Base-by-base conservation (phyloP, 306 rosid species). In the Hippophae rhamnoides region DNA sequence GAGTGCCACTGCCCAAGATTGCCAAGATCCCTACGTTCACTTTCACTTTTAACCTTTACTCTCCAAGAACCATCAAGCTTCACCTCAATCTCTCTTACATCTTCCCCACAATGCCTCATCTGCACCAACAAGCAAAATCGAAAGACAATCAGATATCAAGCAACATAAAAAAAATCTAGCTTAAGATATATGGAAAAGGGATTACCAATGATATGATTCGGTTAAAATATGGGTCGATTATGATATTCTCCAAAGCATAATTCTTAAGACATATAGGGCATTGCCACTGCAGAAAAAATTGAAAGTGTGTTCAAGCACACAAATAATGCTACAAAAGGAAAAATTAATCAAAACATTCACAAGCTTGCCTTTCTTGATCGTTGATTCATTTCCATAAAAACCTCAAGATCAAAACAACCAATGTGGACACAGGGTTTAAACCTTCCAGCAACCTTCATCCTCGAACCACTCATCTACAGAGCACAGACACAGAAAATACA, bases 51-150 rank as follows among this genome's bases (percentile, higher is more conserved):
- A 66, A 82, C 63, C 79, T 84, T 88, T 38, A 76, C 97, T 66
- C 99, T 90, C 99, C 99, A 93, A 72, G 77, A 81, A 68, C 99
- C 95, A 70, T 93, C 99, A 75, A 94, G 99, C 70, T 84, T 86
- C 71, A 88, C 94, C 73, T 93, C 99, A 60, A 93, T 75, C 77
- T 93, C 99, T 41, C 85, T 56, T 52, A 82, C 81, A 73, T 93
- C 99, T 47, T 93, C 99, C 27, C 85, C 99, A 76, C 97, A 93
- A 77, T 70, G 42, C 66, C 76, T 77, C 95, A 93, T 84, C 99
- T 86, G 88, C 50, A 72, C 58, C 68, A 70, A 57, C 57, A 64
- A n/a, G 52, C 46, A 2, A 52, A 54, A 13, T 31, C 1, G 47
- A 7, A 38, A 41, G 11, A 60, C 47, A 41, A 61, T 1, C 10